A percentile compares a stretch with the other conserved stretches of the same genome.
phyloP scores from a whole-genome alignment of 768 basidiomycete species.

The Tylopilus rubrobrunneus region DNA sequence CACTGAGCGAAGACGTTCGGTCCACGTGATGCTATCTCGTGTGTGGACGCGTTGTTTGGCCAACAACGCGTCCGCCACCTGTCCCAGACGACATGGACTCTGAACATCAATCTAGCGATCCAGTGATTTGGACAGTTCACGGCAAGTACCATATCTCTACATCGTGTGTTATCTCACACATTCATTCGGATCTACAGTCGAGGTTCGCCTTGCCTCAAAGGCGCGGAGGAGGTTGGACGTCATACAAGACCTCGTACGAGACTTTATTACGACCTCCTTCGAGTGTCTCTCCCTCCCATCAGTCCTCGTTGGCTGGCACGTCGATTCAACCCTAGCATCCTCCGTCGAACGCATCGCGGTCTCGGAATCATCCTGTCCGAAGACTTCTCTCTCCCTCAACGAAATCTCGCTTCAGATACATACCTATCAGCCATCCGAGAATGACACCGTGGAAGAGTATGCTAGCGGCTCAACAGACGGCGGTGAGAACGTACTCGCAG shows the following conservation, averaged over 20 bases:
- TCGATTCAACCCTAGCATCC: slow-evolving; percentile 60
- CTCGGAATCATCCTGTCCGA: slow-evolving; percentile 66
- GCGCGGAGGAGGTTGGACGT: slow-evolving; percentile 75
- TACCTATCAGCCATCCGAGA: slow-evolving; percentile 77
- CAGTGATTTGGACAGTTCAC: slow-evolving; percentile 60
- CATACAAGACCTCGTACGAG: slow-evolving; percentile 59
- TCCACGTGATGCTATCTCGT: slow-evolving; percentile 32
- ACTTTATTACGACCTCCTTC: slow-evolving; percentile 53
- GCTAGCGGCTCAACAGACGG: slow-evolving; percentile 55
- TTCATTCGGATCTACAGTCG: slow-evolving; percentile 49
- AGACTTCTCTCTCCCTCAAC: slow-evolving; percentile 48
- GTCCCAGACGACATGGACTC: slow-evolving; percentile 14
- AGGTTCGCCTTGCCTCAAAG: slow-evolving; percentile 69
- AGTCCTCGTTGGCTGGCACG: slow-evolving; percentile 74
- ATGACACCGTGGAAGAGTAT: slow-evolving; percentile 71
- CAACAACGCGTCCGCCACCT: slow-evolving; percentile 10
- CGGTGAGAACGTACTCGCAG: slow-evolving; percentile 74
- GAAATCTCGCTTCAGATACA: slow-evolving; percentile 74
- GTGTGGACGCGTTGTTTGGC: slow-evolving; percentile 53
- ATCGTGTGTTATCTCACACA: not conserved
- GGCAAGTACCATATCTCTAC: slow-evolving; percentile 35
- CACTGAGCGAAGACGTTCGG: no score
- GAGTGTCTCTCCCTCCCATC: slow-evolving; percentile 69
- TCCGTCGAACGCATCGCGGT: slow-evolving; percentile 76
- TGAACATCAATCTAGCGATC: slow-evolving; percentile 2